Conservation (phyloP, 331 rosid species). For the Ulmus americana region DNA sequence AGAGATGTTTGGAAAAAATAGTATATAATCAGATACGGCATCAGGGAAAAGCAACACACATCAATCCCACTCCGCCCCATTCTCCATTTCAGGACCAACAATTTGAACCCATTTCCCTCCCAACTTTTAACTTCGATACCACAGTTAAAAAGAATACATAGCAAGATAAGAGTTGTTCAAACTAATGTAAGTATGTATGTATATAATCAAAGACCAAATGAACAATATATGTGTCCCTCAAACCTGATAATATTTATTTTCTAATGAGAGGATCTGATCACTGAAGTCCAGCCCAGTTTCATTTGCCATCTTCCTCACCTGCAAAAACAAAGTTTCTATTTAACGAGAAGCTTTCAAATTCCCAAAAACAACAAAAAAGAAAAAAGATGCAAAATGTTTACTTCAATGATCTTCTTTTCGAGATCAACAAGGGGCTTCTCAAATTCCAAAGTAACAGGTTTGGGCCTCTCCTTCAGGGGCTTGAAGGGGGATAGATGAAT, state of each 20-base stretch:
- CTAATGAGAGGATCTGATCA: slow-evolving; percentile 69
- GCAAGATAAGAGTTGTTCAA: too few relatives aligned
- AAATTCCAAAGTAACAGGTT: slow-evolving; percentile 65
- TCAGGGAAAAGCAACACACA: neutral
- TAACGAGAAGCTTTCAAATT: slow-evolving; percentile 8
- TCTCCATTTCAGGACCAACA: neutral
- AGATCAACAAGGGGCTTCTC: slow-evolving; percentile 73
- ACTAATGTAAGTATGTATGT: too few relatives aligned
- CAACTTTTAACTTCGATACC: too few relatives aligned
- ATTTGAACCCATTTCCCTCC: too few relatives aligned
- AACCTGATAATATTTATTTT: slow-evolving; percentile 80
- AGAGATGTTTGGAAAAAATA: neutral
- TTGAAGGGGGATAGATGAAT: slow-evolving; percentile 68
- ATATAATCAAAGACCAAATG: too few relatives aligned
- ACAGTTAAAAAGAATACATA: too few relatives aligned
- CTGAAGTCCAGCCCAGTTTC: slow-evolving; percentile 92
- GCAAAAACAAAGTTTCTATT: slow-evolving; percentile 20
- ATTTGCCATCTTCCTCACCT: slow-evolving; percentile 86
- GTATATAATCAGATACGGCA: neutral
- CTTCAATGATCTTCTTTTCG: slow-evolving; percentile 87
- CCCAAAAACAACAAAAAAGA: slow-evolving; percentile 16
- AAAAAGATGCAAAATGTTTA: slow-evolving; percentile 21
- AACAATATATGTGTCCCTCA: neutral
- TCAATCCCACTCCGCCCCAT: neutral
- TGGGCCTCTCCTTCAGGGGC: slow-evolving; percentile 69